phyloP scores from a whole-genome alignment of 2,329 filamentous ascomycete genomes.

The Leptographium procerum region DNA sequence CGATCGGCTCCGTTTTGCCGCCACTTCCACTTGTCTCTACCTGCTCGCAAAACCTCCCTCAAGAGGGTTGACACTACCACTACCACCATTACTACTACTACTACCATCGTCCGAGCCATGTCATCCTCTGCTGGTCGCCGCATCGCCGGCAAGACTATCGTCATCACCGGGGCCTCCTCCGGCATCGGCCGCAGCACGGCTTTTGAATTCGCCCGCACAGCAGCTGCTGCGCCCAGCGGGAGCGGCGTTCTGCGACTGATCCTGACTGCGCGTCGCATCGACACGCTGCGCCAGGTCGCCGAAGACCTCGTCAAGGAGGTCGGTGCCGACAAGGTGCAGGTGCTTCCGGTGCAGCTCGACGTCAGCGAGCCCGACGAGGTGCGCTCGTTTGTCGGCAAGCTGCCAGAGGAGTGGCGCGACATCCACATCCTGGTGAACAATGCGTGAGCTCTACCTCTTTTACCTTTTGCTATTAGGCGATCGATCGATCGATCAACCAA shows the following conservation, averaged over 20 bases:
- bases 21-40: not conserved
- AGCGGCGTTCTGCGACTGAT: slow-evolving; percentile 61
- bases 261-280: slow-evolving; percentile 76
- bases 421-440: slow-evolving; percentile 93
- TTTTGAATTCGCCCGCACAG: slow-evolving; percentile 84
- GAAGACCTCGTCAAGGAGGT: slow-evolving; percentile 66
- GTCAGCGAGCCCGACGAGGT: slow-evolving; percentile 72
- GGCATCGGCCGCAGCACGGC: slow-evolving; percentile 79
- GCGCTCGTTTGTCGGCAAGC: slow-evolving; percentile 53
- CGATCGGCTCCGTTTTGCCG: not conserved
- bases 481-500: no score
- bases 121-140: slow-evolving; percentile 48
- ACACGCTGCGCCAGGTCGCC: slow-evolving; percentile 65
- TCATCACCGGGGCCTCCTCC: slow-evolving; percentile 86
- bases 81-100: not conserved
- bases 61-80: not conserved
- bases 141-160: slow-evolving; percentile 82
- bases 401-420: slow-evolving; percentile 74
- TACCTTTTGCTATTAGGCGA: not conserved
- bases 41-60: not conserved
- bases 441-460: slow-evolving; percentile 49
- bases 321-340: slow-evolving; percentile 75
- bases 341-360: slow-evolving; percentile 75
- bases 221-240: slow-evolving; percentile 39
- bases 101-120: slow-evolving; percentile 3